Conservation (phyloP, 2,329 filamentous ascomycete species). For the Colletotrichum acutatum region DNA sequence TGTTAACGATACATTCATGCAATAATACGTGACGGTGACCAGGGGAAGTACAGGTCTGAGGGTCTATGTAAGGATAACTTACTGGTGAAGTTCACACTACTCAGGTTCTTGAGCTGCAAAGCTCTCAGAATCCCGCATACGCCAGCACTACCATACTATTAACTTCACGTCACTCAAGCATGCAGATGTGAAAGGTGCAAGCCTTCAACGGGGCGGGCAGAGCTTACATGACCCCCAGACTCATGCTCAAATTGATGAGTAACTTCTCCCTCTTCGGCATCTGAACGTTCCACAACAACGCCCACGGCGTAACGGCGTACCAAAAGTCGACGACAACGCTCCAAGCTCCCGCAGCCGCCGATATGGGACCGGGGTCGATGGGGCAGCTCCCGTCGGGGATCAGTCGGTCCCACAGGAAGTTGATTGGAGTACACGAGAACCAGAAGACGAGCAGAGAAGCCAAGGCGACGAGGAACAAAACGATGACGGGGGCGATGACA, state of each 20-base stretch:
- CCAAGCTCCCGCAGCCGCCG: conserved; percentile 27
- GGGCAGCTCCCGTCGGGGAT: conserved; percentile 18
- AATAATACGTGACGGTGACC: not conserved
- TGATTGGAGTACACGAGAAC: conserved; percentile 27
- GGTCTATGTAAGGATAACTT: not conserved
- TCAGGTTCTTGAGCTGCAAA: conserved; percentile 43
- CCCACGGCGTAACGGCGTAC: conserved; percentile 55
- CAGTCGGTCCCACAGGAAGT: conserved; percentile 31
- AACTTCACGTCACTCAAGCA: not conserved
- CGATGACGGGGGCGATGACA: conserved; percentile 19
- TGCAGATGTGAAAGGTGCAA: not conserved
- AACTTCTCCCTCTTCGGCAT: conserved; percentile 58
- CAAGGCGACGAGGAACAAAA: conserved; percentile 15
- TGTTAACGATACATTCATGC: not conserved
- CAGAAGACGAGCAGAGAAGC: conserved; percentile 30
- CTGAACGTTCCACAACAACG: conserved; percentile 55
- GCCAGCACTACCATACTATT: conserved; percentile 38
- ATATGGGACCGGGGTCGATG: conserved; percentile 30
- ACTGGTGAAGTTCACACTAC: conserved; percentile 39
- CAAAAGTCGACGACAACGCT: conserved; percentile 50
- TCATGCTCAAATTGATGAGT: conserved; percentile 54
- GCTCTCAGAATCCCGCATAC: conserved; percentile 43
- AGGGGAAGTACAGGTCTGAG: too few species aligned
- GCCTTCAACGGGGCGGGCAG: not conserved
- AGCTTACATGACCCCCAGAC: conserved; percentile 51